Percentiles rank a stretch among this genome's conserved stretches.
Evolutionary conservation across 176 grass and related monocot species (phyloP).

Genomic region (Stipa capillata): DNA sequence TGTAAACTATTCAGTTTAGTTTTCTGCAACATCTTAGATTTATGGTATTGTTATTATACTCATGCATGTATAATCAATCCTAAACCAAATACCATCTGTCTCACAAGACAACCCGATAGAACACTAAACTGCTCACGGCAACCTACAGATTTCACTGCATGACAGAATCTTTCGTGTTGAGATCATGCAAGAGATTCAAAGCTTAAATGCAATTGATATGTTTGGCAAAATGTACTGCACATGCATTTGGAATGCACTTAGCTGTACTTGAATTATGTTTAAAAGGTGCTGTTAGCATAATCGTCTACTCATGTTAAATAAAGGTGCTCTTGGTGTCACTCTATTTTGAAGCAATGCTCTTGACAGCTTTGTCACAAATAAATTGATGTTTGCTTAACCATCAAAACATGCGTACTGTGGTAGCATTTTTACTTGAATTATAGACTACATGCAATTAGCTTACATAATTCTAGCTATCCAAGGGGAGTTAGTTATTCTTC

Average conservation of each 20-base stretch:
- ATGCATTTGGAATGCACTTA: too few species aligned
- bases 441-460: neutral
- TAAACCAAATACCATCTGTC: neutral
- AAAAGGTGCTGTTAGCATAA: neutral
- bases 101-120: neutral
- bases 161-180: too few species aligned
- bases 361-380: neutral
- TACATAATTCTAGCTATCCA: neutral
- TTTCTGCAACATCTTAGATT: neutral
- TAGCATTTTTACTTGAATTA: neutral
- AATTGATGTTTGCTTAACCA: neutral
- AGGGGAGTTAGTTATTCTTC: neutral
- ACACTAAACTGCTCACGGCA: neutral
- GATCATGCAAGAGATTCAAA: too few species aligned
- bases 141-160: too few species aligned
- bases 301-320: neutral
- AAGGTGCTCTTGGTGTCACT: neutral
- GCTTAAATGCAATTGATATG: too few species aligned
- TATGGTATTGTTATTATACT: neutral
- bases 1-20: neutral
- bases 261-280: too few species aligned
- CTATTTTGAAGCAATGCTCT: neutral
- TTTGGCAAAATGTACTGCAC: too few species aligned
- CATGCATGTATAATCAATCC: neutral
- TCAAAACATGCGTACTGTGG: neutral